Evolutionary conservation across 2,329 filamentous ascomycete genomes (phyloP).

Genomic region (Onygena corvina): DNA sequence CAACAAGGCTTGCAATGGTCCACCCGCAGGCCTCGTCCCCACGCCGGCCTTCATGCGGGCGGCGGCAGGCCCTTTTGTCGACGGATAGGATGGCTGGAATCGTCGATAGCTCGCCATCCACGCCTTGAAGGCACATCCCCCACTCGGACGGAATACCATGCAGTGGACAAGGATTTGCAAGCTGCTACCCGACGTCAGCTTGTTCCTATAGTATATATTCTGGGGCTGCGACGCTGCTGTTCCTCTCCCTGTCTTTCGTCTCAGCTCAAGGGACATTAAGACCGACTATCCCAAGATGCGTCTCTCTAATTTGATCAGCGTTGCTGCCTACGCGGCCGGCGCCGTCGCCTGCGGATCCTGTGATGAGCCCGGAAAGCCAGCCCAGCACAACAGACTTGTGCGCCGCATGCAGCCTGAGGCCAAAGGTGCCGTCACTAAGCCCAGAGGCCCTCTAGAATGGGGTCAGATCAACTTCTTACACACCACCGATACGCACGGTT

Average conservation of each 20-base stretch:
- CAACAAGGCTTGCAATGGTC: too few species aligned
- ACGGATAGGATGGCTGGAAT: too few species aligned
- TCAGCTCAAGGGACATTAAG: not conserved
- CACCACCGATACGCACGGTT: constrained; percentile 91
- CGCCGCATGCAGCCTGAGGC: constrained; percentile 19
- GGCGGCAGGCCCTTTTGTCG: too few species aligned
- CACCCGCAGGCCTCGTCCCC: too few species aligned
- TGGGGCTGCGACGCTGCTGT: not conserved
- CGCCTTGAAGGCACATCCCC: too few species aligned
- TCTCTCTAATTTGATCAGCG: constrained; percentile 5
- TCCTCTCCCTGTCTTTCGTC: not conserved
- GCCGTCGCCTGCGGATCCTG: constrained; percentile 16
- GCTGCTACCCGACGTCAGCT: too few species aligned
- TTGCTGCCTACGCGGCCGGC: constrained; percentile 5
- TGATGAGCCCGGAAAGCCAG: constrained; percentile 15
- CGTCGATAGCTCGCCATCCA: too few species aligned
- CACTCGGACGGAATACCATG: too few species aligned
- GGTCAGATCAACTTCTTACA: constrained; percentile 96
- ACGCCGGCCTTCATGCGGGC: too few species aligned
- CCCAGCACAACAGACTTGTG: constrained; percentile 15
- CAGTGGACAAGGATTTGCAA: too few species aligned
- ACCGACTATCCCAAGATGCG: constrained; percentile 6
- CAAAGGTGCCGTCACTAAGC: constrained; percentile 15
- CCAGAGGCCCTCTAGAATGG: constrained; percentile 41
- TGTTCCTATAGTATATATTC: too few species aligned